A percentile compares a stretch with the other conserved stretches of the same genome.
phyloP scores from a whole-genome alignment of 179 eudicot species.

The Drosera spatulata region DNA sequence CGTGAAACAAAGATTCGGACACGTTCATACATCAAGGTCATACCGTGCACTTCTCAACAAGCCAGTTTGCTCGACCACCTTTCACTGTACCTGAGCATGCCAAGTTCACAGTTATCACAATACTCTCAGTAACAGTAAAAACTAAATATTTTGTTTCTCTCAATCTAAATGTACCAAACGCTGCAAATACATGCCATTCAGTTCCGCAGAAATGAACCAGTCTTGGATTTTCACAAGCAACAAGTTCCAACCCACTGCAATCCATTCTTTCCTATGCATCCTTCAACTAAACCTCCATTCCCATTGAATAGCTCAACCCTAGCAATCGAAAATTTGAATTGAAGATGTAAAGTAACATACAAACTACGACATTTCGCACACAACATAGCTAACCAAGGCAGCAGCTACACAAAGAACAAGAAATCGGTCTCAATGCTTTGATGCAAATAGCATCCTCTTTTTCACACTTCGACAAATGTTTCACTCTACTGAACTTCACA shows the following conservation, averaged over 20 bases:
- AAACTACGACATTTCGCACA: slow-evolving; percentile 1
- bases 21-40: slow-evolving; percentile 6
- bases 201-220: slow-evolving; percentile 36
- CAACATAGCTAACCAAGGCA: background rate
- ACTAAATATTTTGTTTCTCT: background rate
- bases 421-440: too few species aligned
- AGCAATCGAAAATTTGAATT: slow-evolving; percentile 23
- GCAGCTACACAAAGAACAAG: too few species aligned
- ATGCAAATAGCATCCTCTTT: too few species aligned
- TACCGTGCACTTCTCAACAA: slow-evolving; percentile 95
- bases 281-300: slow-evolving; percentile 72
- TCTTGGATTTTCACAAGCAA: slow-evolving; percentile 50
- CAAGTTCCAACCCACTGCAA: slow-evolving; percentile 62
- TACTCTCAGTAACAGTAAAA: background rate
- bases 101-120: background rate
- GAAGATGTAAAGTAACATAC: slow-evolving; percentile 15
- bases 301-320: slow-evolving; percentile 98
- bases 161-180: slow-evolving; percentile 52
- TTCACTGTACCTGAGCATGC: slow-evolving; percentile 57
- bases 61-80: slow-evolving; percentile 98
- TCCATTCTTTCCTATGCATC: slow-evolving; percentile 64
- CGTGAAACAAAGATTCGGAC: background rate
- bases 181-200: slow-evolving; percentile 91
- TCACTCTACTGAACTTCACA: too few species aligned
- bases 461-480: too few species aligned